Evolutionary conservation across 2,329 filamentous ascomycete genomes (phyloP).

Genomic region (Penicillium sp.): DNA sequence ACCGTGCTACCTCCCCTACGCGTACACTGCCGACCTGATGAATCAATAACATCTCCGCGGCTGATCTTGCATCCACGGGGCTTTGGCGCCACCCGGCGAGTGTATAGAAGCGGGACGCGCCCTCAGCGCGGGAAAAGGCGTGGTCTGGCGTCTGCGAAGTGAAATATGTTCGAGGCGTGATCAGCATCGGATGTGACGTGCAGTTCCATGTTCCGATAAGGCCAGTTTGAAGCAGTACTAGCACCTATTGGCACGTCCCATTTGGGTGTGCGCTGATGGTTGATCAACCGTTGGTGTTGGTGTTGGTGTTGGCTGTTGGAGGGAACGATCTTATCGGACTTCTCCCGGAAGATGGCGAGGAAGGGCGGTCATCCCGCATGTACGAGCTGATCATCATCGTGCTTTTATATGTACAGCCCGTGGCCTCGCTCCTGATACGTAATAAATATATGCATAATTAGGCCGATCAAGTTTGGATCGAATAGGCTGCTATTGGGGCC

Average conservation of each 20-base stretch:
- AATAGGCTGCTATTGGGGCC: no score
- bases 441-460: neutral
- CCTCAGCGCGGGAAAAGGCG: slow-evolving; percentile 21
- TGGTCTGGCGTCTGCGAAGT: slow-evolving; percentile 41
- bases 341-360: neutral
- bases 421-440: neutral
- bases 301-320: neutral
- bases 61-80: slow-evolving; percentile 20
- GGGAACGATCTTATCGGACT: neutral
- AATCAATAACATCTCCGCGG: slow-evolving; percentile 72
- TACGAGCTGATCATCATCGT: neutral
- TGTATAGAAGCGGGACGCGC: slow-evolving; percentile 29
- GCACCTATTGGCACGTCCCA: neutral
- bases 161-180: slow-evolving; percentile 43
- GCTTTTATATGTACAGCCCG: neutral
- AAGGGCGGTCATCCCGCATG: slow-evolving; percentile 2
- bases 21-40: slow-evolving; percentile 90
- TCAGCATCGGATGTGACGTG: slow-evolving; percentile 38
- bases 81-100: slow-evolving; percentile 37
- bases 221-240: neutral
- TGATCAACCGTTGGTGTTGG: neutral
- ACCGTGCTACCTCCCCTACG: slow-evolving; percentile 90
- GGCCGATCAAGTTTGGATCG: neutral
- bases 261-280: neutral
- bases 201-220: slow-evolving; percentile 21